phyloP scores from a whole-genome alignment of 225 moss, liverwort and hornwort species.

The Bryum argenteum region DNA sequence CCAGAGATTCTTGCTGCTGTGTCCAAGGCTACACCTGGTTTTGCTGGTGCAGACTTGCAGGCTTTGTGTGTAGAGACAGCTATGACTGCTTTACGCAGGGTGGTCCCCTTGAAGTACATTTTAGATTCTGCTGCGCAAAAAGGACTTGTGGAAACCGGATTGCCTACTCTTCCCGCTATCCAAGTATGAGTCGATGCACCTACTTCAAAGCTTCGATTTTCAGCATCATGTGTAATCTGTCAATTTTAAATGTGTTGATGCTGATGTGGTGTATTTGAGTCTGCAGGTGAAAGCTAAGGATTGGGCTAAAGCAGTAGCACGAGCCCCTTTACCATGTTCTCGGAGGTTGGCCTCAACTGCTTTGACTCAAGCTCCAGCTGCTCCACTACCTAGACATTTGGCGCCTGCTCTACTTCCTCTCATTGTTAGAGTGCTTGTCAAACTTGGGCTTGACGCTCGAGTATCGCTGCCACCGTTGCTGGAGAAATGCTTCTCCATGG shows the following conservation, averaged over 20 bases:
- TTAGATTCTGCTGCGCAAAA: constrained; percentile 71
- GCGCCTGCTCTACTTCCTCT: constrained; percentile 67
- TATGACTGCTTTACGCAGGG: constrained; percentile 73
- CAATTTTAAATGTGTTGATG: constrained; percentile 15
- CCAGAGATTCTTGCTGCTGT: constrained; percentile 65
- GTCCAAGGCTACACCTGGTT: constrained; percentile 74
- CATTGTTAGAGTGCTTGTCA: constrained; percentile 64
- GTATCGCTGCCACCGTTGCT: constrained; percentile 63
- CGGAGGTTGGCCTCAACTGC: constrained; percentile 66
- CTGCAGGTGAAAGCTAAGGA: constrained; percentile 72
- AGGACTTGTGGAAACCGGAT: constrained; percentile 44
- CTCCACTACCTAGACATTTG: constrained; percentile 74
- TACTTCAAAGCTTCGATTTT: constrained; percentile 7
- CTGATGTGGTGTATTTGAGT: constrained; percentile 34
- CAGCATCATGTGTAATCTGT: constrained; percentile 12
- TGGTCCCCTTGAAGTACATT: constrained; percentile 64
- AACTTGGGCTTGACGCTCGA: constrained; percentile 64
- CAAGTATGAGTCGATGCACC: constrained; percentile 41
- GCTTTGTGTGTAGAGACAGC: constrained; percentile 78
- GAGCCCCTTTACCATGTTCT: constrained; percentile 77
- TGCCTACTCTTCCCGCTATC: constrained; percentile 57
- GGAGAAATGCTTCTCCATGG: constrained; percentile 45
- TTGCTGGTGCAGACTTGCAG: constrained; percentile 91
- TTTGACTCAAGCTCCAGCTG: constrained; percentile 64
- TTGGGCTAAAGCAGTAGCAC: constrained; percentile 72